phyloP scores from a whole-genome alignment of 805 yeast genomes.

The Myxozyma melibiosi region DNA sequence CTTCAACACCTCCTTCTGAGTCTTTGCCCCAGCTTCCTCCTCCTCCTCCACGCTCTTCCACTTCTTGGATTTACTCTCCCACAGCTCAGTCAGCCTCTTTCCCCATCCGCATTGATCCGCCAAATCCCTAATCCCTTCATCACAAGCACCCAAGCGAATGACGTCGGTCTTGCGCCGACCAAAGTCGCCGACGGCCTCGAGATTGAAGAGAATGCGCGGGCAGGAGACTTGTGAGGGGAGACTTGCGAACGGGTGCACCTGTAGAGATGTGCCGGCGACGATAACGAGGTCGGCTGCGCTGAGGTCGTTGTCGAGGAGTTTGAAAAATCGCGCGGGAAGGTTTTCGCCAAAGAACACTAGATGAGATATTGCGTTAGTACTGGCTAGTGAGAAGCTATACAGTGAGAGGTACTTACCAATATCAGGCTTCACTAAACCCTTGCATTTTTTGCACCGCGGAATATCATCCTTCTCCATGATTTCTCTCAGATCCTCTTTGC shows the following conservation, averaged over 20 bases:
- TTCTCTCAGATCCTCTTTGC: slow-evolving; percentile 36
- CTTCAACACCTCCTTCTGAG: slow-evolving; percentile 14
- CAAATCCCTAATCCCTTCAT: slow-evolving; percentile 58
- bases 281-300: slow-evolving; percentile 66
- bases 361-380: background rate
- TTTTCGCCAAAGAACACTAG: slow-evolving; percentile 83
- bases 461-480: slow-evolving; percentile 36
- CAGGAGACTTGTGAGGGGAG: slow-evolving; percentile 61
- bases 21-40: slow-evolving; percentile 9
- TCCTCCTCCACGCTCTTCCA: slow-evolving; percentile 15
- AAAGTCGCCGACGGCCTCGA: slow-evolving; percentile 72
- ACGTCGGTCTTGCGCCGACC: slow-evolving; percentile 63
- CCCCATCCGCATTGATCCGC: slow-evolving; percentile 67
- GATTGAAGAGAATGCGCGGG: slow-evolving; percentile 69
- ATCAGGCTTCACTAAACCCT: slow-evolving; percentile 84
- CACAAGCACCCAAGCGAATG: slow-evolving; percentile 64
- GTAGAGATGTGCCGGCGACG: slow-evolving; percentile 89
- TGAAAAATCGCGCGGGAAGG: slow-evolving; percentile 71
- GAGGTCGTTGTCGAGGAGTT: slow-evolving; percentile 62
- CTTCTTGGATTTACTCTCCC: slow-evolving; percentile 16
- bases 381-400: background rate
- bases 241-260: slow-evolving; percentile 88
- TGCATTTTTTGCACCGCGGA: slow-evolving; percentile 62
- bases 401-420: slow-evolving; percentile 51
- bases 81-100: slow-evolving; percentile 18